These are phyloP conservation scores for Picea glauca DNA, from an alignment of 75 land plant species.

Conservation along the genomic window DNA sequence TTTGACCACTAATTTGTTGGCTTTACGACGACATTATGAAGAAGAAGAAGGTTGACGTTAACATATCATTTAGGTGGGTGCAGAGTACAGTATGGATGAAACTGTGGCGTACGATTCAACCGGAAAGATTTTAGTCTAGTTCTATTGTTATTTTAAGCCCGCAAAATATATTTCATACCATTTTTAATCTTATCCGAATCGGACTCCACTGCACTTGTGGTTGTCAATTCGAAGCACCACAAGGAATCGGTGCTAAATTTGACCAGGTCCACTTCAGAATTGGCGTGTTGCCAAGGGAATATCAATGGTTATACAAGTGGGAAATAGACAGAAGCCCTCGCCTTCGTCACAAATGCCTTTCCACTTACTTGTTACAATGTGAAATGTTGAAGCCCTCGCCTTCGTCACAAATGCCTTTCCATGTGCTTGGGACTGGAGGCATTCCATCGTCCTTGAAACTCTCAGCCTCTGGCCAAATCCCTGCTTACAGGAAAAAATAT, in stretches of 20 bases:
- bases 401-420: slow-evolving; percentile 73
- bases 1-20: too few relatives aligned
- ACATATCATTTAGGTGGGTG: too few relatives aligned
- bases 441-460: slow-evolving; percentile 79
- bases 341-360: too few relatives aligned
- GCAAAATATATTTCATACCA: not conserved
- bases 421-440: slow-evolving; percentile 49
- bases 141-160: too few relatives aligned
- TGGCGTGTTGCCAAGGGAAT: not conserved
- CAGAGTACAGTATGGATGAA: too few relatives aligned
- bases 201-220: not conserved
- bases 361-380: slow-evolving; percentile 53
- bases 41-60: too few relatives aligned
- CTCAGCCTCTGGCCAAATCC: slow-evolving; percentile 81
- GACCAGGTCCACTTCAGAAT: not conserved
- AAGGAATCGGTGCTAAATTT: not conserved
- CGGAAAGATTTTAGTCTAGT: too few relatives aligned
- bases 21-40: too few relatives aligned
- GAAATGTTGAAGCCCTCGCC: slow-evolving; percentile 57
- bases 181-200: not conserved
- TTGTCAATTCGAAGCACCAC: not conserved
- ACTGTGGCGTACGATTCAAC: too few relatives aligned
- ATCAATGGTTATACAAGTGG: too few relatives aligned
- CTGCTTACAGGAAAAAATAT: slow-evolving; percentile 1
- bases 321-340: not conserved